Conservation (phyloP, 2,329 filamentous ascomycete species). For the Rhynchosporium graminicola region DNA sequence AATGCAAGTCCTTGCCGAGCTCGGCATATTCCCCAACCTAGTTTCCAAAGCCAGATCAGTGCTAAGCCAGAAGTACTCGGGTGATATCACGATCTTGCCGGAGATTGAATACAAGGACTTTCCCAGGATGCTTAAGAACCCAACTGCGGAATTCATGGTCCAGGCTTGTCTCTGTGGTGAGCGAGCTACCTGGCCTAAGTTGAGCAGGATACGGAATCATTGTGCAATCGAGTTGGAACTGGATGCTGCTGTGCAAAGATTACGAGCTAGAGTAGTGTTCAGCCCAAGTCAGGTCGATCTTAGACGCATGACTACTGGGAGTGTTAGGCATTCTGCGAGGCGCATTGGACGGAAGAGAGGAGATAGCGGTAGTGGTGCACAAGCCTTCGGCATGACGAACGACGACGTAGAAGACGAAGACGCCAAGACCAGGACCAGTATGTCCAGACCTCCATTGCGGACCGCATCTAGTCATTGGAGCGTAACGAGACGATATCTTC, state of each 20-base stretch:
- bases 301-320: slow-evolving; percentile 35
- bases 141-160: slow-evolving; percentile 83
- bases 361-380: slow-evolving; percentile 29
- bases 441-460: slow-evolving; percentile 31
- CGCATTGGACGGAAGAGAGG: slow-evolving; percentile 30
- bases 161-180: slow-evolving; percentile 77
- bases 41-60: slow-evolving; percentile 79
- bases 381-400: slow-evolving; percentile 13
- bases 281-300: slow-evolving; percentile 40
- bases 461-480: slow-evolving; percentile 28
- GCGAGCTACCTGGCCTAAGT: slow-evolving; percentile 86
- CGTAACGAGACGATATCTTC: slow-evolving; percentile 20
- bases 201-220: slow-evolving; percentile 81
- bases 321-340: slow-evolving; percentile 15
- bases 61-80: slow-evolving; percentile 87
- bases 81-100: slow-evolving; percentile 92
- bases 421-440: slow-evolving; percentile 20
- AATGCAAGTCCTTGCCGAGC: slow-evolving; percentile 76
- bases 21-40: slow-evolving; percentile 77
- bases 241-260: slow-evolving; percentile 69
- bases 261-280: slow-evolving; percentile 61
- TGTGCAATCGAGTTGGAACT: slow-evolving; percentile 87
- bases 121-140: slow-evolving; percentile 78
- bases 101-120: slow-evolving; percentile 74
- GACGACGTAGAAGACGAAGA: slow-evolving; percentile 22